A percentile compares a stretch with the other conserved stretches of the same genome.
phyloP scores from a whole-genome alignment of 2,329 filamentous ascomycete species.

The Trichophyton rubrum region DNA sequence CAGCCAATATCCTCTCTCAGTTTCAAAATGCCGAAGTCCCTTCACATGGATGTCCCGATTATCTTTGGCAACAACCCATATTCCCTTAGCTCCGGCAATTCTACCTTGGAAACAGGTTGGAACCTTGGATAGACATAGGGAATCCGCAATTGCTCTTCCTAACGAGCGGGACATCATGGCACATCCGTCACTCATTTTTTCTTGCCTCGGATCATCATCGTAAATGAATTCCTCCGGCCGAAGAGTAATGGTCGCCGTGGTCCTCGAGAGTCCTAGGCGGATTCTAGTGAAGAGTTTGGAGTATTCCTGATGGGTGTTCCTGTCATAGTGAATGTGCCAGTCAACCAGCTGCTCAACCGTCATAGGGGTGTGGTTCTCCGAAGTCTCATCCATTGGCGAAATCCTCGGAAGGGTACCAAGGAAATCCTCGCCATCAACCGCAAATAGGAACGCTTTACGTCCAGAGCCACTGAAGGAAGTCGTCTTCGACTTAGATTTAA shows the following conservation, averaged over 20 bases:
- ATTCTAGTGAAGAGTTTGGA: conserved; percentile 37
- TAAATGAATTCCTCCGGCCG: conserved; percentile 27
- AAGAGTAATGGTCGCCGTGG: conserved; percentile 28
- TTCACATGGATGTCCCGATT: conserved; percentile 10
- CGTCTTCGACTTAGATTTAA: conserved; percentile 19
- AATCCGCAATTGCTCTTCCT: conserved; percentile 36
- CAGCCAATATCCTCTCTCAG: conserved; percentile 39
- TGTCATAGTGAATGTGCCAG: conserved; percentile 32
- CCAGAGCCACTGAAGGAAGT: conserved; percentile 18
- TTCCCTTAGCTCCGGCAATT: conserved; percentile 48
- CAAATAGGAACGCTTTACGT: conserved; percentile 31
- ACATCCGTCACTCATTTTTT: conserved; percentile 43
- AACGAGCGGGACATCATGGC: conserved; percentile 41
- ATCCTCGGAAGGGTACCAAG: conserved; percentile 5
- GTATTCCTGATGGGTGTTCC: conserved; percentile 27
- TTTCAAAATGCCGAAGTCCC: not conserved
- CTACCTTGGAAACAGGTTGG: conserved; percentile 46
- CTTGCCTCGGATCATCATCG: conserved; percentile 19
- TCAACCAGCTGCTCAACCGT: conserved; percentile 29
- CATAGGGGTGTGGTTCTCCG: conserved; percentile 26
- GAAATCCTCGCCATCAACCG: conserved; percentile 33
- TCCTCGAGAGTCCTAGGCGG: conserved; percentile 34
- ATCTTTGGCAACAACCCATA: conserved; percentile 45
- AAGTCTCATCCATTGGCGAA: conserved; percentile 17
- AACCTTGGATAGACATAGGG: conserved; percentile 25